Evolutionary conservation across 306 rosid species (phyloP).

Genomic region (Bauhinia variegata): DNA sequence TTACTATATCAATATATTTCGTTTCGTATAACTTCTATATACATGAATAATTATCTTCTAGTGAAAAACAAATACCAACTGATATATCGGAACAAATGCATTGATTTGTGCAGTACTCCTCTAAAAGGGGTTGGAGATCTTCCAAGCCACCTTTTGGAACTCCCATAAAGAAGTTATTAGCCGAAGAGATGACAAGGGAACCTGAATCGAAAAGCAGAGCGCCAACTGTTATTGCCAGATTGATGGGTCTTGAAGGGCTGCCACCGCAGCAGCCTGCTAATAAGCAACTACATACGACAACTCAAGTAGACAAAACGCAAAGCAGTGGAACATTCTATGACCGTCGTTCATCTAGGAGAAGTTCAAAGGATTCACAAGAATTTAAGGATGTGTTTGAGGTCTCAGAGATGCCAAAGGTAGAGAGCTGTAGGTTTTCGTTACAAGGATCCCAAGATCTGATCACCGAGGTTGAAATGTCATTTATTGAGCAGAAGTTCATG

Average conservation of each 20-base stretch:
- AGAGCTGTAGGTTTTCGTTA: constrained; percentile 55
- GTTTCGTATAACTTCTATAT: constrained; percentile 15
- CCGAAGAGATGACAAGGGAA: constrained; percentile 73
- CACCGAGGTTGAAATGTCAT: constrained; percentile 75
- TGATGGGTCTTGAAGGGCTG: constrained; percentile 98
- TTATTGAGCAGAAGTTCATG: constrained; percentile 80
- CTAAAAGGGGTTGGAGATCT: constrained; percentile 62
- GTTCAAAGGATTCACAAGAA: constrained; percentile 70
- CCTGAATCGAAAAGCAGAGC: constrained; percentile 67
- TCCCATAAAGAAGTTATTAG: constrained; percentile 75
- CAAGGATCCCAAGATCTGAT: constrained; percentile 44
- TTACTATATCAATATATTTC: constrained; percentile 23
- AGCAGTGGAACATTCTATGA: constrained; percentile 41
- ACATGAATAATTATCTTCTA: constrained; percentile 9
- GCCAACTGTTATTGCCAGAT: constrained; percentile 79
- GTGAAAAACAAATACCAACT: neutral
- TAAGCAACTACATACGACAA: constrained; percentile 46
- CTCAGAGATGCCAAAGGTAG: constrained; percentile 60
- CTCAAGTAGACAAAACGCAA: constrained; percentile 51
- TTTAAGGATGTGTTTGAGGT: constrained; percentile 97
- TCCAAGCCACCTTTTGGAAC: constrained; percentile 61
- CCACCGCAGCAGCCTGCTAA: constrained; percentile 62
- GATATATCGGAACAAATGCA: constrained; percentile 14
- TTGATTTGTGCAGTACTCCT: constrained; percentile 61
- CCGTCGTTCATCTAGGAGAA: constrained; percentile 55